These are phyloP conservation scores for Coniochaeta pulveracea DNA, from an alignment of 2,329 filamentous ascomycete genomes.

Conservation along the genomic window DNA sequence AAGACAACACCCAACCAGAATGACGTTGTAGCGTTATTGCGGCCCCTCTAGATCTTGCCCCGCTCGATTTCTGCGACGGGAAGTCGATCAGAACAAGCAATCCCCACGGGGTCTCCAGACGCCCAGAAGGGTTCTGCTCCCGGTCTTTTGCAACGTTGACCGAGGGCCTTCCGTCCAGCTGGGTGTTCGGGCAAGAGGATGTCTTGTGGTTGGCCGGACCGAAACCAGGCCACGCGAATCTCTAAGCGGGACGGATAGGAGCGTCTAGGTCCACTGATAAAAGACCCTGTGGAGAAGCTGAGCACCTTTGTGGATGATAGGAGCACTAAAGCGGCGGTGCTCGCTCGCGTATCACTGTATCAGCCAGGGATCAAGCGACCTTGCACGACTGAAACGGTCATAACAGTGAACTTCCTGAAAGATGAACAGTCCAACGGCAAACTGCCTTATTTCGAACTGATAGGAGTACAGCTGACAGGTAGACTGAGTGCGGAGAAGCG, in stretches of 20 bases:
- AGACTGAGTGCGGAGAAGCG: too few relatives aligned
- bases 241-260: conserved; percentile 2
- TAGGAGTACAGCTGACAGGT: too few relatives aligned
- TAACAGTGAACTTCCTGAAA: too few relatives aligned
- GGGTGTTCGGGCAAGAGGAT: conserved; percentile 15
- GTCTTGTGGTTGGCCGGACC: conserved; percentile 9
- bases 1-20: background rate
- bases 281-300: too few relatives aligned
- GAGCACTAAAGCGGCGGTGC: too few relatives aligned
- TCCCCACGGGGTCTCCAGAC: background rate
- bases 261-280: too few relatives aligned
- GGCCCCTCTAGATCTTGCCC: background rate
- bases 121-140: background rate
- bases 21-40: conserved; percentile 2
- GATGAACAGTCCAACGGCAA: too few relatives aligned
- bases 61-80: background rate
- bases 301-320: too few relatives aligned
- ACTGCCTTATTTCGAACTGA: too few relatives aligned
- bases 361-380: too few relatives aligned
- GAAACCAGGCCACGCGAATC: conserved; percentile 5
- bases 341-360: too few relatives aligned
- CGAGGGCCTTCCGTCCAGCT: background rate
- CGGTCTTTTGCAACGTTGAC: background rate
- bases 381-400: too few relatives aligned
- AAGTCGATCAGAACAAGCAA: background rate